A percentile compares a stretch with the other conserved stretches of the same genome.
Conservation (phyloP, 2,329 filamentous ascomycete genomes). For the Dactylellina drechsleri region DNA sequence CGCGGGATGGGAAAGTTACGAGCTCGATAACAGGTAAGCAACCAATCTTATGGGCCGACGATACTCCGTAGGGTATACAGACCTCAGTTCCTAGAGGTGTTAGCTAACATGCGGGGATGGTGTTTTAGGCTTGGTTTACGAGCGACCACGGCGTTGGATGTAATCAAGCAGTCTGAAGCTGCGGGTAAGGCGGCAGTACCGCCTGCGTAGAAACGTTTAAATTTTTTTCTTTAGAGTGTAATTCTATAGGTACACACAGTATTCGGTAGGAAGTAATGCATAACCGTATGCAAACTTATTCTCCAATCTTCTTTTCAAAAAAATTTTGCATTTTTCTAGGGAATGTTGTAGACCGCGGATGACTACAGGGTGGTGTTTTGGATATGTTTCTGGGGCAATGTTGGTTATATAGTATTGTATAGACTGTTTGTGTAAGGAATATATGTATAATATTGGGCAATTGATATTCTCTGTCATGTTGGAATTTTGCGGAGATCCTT, state of each 20-base stretch:
- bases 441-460: conserved; percentile 10
- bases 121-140: conserved; percentile 75
- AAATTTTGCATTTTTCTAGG: neutral
- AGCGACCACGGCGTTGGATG: conserved; percentile 75
- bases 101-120: neutral
- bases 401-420: conserved; percentile 1
- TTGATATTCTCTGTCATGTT: neutral
- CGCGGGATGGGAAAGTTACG: conserved; percentile 75
- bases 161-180: conserved; percentile 63
- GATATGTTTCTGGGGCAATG: conserved; percentile 2
- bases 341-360: neutral
- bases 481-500: neutral
- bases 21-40: conserved; percentile 69
- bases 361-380: conserved; percentile 6
- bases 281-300: neutral
- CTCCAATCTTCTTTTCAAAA: neutral
- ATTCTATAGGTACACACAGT: too few relatives aligned
- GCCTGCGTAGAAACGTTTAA: neutral
- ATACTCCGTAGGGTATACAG: conserved; percentile 6
- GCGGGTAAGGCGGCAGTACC: conserved; percentile 29
- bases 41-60: conserved; percentile 26
- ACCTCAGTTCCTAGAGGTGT: too few relatives aligned
- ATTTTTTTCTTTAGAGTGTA: neutral
- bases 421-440: neutral
- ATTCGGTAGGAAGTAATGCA: neutral